Evolutionary conservation across 805 yeast genomes (phyloP), one percentile per base, ranked within the genome.

Genomic region (Yamadazyma takamatsuzukensis): DNA sequence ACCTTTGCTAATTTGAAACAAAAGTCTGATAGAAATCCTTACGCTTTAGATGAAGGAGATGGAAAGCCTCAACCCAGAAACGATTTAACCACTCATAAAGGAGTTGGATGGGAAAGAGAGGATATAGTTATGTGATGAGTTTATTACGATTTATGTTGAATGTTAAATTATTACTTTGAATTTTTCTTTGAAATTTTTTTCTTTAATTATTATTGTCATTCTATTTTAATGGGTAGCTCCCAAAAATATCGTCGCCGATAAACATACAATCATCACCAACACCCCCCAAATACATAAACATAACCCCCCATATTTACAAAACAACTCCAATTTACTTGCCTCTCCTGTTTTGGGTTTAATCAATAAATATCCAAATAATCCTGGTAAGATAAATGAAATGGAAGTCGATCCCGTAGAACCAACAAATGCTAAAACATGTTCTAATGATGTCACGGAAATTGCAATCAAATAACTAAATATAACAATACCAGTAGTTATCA

Each of bases 341-440:
- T 40, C 39, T 2, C 59, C 61, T 28, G 46, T 43, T 13, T 56
- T 33, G 5, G 68, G 65, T 32, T 53, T 68, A n/a, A 76, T 66
- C 34, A 76, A 54, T 51, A 77, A 71, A 51, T 61, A 83, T 0
- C 90, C 90, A 54, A 83, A 83, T 36, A 79, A 61, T 0, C 94
- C 93, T 0, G 94, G 94, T 26, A 83, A 63, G 7, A 82, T 81
- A 54, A 83, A 83, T 15, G 87, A 78, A 31, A 83, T 83, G 16
- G 86, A 66, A 0, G 89, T 84, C 4, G 89, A 83, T 0, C 94
- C 94, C 0, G 93, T 83, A 4, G 89, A 82, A 3, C 94, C 94
- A 7, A 83, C 88, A 32, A 83, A 60, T 1, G 90, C 76, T 29
- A 83, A 56, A 4, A 83, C 83, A 21, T 74, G 68, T 33, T 82